A percentile compares a stretch with the other conserved stretches of the same genome.
Evolutionary conservation across 2,329 filamentous ascomycete species (phyloP).

Genomic region (Colletotrichum lupini): DNA sequence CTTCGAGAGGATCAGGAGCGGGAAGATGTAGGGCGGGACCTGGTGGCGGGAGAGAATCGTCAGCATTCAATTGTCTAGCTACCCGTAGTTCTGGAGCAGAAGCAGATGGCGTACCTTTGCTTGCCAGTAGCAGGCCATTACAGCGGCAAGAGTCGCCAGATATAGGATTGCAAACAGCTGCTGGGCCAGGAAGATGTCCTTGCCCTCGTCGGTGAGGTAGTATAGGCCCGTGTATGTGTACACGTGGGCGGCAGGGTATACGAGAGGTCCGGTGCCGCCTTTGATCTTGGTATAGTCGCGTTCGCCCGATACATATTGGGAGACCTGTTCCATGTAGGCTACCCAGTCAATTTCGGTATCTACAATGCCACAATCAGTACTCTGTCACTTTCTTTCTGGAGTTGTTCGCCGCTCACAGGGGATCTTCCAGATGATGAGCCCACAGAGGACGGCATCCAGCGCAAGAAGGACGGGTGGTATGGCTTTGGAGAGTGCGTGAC

Average conservation of each 20-base stretch:
- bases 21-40: constrained; percentile 88
- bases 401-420: constrained; percentile 71
- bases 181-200: constrained; percentile 83
- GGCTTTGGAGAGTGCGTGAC: constrained; percentile 59
- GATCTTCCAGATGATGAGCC: constrained; percentile 80
- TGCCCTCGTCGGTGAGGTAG: constrained; percentile 79
- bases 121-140: constrained; percentile 83
- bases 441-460: constrained; percentile 78
- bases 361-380: constrained; percentile 39
- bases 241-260: constrained; percentile 94
- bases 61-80: constrained; percentile 4
- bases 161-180: constrained; percentile 85
- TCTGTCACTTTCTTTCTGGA: neutral
- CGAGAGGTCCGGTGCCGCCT: constrained; percentile 90
- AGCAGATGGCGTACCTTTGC: constrained; percentile 65
- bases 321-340: constrained; percentile 95
- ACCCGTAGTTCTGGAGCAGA: constrained; percentile 9
- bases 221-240: constrained; percentile 89
- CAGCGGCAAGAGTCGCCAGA: constrained; percentile 77
- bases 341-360: constrained; percentile 99
- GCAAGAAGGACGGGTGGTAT: constrained; percentile 73
- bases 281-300: constrained; percentile 87
- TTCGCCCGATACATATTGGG: constrained; percentile 84
- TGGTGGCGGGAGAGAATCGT: constrained; percentile 44
- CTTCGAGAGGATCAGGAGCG: constrained; percentile 88